phyloP scores from a whole-genome alignment of 1,284 basidiomycete species.

The Retiboletus fuscus region DNA sequence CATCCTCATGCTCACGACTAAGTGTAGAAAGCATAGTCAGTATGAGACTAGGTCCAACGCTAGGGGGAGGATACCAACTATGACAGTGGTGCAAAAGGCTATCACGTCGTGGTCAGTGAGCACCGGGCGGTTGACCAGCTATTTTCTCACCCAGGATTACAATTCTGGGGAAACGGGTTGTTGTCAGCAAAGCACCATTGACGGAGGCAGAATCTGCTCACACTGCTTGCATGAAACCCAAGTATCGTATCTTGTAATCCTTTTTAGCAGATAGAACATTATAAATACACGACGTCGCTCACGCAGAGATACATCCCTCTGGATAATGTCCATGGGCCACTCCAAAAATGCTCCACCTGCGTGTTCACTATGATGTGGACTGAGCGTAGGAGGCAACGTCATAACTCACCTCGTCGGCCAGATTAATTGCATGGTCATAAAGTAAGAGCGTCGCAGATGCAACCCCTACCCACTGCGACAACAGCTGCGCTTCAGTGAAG shows the following conservation, averaged over 20 bases:
- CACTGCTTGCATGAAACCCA: constrained; percentile 33
- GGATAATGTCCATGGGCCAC: constrained; percentile 29
- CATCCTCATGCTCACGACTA: constrained; percentile 27
- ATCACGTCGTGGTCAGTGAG: background rate
- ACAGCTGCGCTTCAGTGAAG: background rate
- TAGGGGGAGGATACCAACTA: constrained; percentile 15
- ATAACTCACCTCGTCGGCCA: constrained; percentile 32
- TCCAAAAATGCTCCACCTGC: constrained; percentile 34
- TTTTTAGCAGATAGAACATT: constrained; percentile 12
- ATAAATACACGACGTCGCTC: background rate
- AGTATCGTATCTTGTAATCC: constrained; percentile 36
- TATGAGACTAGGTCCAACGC: background rate
- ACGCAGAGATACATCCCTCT: constrained; percentile 32
- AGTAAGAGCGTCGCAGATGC: constrained; percentile 36
- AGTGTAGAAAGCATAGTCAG: constrained; percentile 6
- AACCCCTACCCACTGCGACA: constrained; percentile 6
- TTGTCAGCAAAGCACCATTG: background rate
- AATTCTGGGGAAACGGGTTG: constrained; percentile 8
- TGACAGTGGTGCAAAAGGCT: background rate
- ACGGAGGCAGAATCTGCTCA: constrained; percentile 11
- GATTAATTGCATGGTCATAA: constrained; percentile 38
- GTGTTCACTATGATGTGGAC: background rate
- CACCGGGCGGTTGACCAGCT: background rate
- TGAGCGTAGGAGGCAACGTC: background rate
- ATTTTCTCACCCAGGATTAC: constrained; percentile 24